Evolutionary conservation across 108 stramenopile genomes (phyloP).

Genomic region (Discostella pseudostelligera): DNA sequence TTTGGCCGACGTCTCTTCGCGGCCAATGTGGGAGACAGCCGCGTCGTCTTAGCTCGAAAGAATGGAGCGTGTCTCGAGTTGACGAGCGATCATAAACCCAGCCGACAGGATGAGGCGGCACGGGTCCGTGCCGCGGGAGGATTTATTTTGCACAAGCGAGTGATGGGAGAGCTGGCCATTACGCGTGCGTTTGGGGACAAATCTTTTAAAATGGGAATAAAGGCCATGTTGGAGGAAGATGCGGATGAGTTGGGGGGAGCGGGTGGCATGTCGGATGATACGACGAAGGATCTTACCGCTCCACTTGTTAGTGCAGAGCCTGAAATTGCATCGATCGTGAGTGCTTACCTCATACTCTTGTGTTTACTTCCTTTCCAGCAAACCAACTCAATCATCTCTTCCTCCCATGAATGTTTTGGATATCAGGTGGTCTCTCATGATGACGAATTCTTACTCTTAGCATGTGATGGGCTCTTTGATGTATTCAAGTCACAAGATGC

Average conservation of each 20-base stretch:
- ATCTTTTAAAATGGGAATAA: conserved; percentile 96
- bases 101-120: conserved; percentile 92
- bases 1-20: conserved; percentile 90
- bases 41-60: conserved; percentile 87
- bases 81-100: conserved; percentile 96
- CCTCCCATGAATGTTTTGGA: conserved; percentile 26
- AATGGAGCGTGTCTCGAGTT: conserved; percentile 90
- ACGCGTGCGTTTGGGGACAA: conserved; percentile 97
- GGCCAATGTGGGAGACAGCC: conserved; percentile 96
- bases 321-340: conserved; percentile 90
- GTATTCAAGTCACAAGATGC: conserved; percentile 95
- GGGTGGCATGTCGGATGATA: conserved; percentile 66
- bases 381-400: conserved; percentile 12
- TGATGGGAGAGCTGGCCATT: conserved; percentile 98
- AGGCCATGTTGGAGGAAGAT: conserved; percentile 88
- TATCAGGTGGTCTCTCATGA: conserved; percentile 78
- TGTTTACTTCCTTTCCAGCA: conserved; percentile 6
- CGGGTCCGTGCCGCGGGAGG: conserved; percentile 93
- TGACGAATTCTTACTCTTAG: conserved; percentile 94
- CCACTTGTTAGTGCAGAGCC: conserved; percentile 91
- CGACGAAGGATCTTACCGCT: conserved; percentile 81
- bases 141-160: conserved; percentile 94
- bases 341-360: conserved; percentile 24
- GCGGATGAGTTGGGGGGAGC: conserved; percentile 72
- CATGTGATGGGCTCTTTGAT: conserved; percentile 98